phyloP scores from a whole-genome alignment of 2,329 filamentous ascomycete species.

The Aschersonia sp. region DNA sequence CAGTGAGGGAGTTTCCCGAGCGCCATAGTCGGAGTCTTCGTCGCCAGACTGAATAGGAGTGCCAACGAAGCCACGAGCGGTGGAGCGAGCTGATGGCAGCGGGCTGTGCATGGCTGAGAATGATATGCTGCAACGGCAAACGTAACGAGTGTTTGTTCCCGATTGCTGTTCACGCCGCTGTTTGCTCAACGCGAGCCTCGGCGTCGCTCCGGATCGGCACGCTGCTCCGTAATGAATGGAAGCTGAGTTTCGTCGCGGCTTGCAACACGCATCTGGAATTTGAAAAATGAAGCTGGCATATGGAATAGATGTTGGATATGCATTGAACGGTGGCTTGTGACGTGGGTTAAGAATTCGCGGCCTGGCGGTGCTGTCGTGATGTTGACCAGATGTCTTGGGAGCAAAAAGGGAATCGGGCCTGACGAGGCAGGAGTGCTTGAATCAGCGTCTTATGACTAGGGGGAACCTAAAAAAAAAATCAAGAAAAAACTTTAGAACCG shows the following conservation, averaged over 20 bases:
- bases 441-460: no score
- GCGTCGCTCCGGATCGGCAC: constrained; percentile 44
- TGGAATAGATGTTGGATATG: constrained; percentile 34
- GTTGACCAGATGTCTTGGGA: constrained; percentile 3
- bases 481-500: no score
- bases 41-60: constrained; percentile 40
- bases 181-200: constrained; percentile 32
- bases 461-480: no score
- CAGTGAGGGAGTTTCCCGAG: constrained; percentile 21
- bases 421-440: no score
- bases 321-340: constrained; percentile 28
- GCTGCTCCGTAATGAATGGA: constrained; percentile 34
- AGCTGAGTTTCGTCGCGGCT: constrained; percentile 33
- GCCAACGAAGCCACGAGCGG: constrained; percentile 41
- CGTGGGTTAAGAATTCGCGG: constrained; percentile 5
- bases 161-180: constrained; percentile 1
- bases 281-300: constrained; percentile 33
- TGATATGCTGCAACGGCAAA: constrained; percentile 2
- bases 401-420: not conserved
- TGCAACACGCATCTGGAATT: constrained; percentile 42
- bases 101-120: constrained; percentile 28
- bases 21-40: constrained; percentile 39
- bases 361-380: constrained; percentile 1
- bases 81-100: constrained; percentile 34
- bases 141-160: not conserved